Evolutionary conservation across 768 basidiomycete species (phyloP).

Genomic region (Chalciporus piperatus): DNA sequence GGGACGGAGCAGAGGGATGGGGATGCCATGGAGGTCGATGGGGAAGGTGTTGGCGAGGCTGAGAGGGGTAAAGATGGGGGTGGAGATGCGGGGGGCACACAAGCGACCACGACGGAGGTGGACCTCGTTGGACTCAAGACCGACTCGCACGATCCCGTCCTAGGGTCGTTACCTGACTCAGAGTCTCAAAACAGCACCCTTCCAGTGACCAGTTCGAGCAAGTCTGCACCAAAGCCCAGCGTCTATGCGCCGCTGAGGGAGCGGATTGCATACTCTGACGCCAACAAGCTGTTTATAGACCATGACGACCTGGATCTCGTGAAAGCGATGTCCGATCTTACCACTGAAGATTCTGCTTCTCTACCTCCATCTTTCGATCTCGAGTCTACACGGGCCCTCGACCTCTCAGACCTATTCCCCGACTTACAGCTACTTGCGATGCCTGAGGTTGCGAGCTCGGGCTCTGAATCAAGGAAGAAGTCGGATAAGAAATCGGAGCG

Average conservation of each 20-base stretch:
- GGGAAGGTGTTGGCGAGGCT: slow-evolving; percentile 16
- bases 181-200: slow-evolving; percentile 29
- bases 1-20: slow-evolving; percentile 16
- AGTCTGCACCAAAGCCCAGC: slow-evolving; percentile 41
- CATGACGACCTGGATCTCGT: slow-evolving; percentile 51
- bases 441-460: slow-evolving; percentile 41
- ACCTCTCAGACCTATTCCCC: slow-evolving; percentile 75
- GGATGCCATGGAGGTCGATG: slow-evolving; percentile 38
- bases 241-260: slow-evolving; percentile 59
- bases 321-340: slow-evolving; percentile 44
- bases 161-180: slow-evolving; percentile 40
- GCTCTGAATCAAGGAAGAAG: slow-evolving; percentile 46
- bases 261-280: slow-evolving; percentile 45
- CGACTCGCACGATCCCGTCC: slow-evolving; percentile 54
- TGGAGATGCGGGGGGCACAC: slow-evolving; percentile 10
- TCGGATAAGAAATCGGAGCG: slow-evolving; percentile 53
- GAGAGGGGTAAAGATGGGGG: slow-evolving; percentile 21
- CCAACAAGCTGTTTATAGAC: slow-evolving; percentile 51
- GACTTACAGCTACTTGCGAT: slow-evolving; percentile 68
- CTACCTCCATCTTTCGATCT: slow-evolving; percentile 11
- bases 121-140: slow-evolving; percentile 46
- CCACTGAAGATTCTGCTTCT: slow-evolving; percentile 23
- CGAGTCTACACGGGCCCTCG: slow-evolving; percentile 36
- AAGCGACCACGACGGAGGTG: slow-evolving; percentile 28
- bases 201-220: slow-evolving; percentile 26